Evolutionary conservation across 768 basidiomycete genomes (phyloP).

Genomic region (Lactifluus hygrophoroides): DNA sequence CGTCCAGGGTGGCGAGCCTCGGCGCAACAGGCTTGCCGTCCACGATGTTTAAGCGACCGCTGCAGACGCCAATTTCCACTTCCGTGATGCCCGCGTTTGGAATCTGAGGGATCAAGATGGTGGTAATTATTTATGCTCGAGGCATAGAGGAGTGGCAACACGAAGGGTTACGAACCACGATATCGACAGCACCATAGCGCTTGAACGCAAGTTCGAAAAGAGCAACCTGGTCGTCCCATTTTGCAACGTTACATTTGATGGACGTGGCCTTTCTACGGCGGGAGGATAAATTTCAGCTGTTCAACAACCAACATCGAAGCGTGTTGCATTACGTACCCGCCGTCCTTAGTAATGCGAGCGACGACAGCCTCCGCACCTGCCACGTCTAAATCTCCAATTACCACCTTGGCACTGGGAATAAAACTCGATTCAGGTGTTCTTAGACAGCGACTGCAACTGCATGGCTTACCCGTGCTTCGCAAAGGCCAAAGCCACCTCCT

Average conservation of each 20-base stretch:
- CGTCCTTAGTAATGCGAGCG: constrained; percentile 3
- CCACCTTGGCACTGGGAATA: constrained; percentile 13
- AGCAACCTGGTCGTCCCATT: constrained; percentile 24
- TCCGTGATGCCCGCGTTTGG: constrained; percentile 22
- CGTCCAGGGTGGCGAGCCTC: constrained; percentile 22
- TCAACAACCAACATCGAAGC: background rate
- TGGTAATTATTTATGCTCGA: background rate
- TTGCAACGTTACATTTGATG: constrained; percentile 20
- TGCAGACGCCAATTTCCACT: background rate
- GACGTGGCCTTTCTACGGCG: constrained; percentile 12
- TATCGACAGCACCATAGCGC: constrained; percentile 25
- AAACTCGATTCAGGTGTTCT: background rate
- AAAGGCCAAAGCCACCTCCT: constrained; percentile 22
- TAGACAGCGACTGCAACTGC: background rate
- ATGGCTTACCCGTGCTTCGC: constrained; percentile 21
- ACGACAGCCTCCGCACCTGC: constrained; percentile 11
- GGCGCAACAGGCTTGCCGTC: constrained; percentile 26
- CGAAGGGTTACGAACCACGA: constrained; percentile 24
- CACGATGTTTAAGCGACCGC: constrained; percentile 3
- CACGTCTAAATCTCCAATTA: constrained; percentile 15
- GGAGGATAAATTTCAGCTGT: too few species aligned
- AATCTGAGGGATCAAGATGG: constrained; percentile 8
- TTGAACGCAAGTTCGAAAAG: constrained; percentile 27
- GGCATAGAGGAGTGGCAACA: background rate
- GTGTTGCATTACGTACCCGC: constrained; percentile 17